These are phyloP conservation scores for Phaeosphaeriaceae sp. DNA, from an alignment of 2,329 filamentous ascomycete genomes.

Conservation along the genomic window DNA sequence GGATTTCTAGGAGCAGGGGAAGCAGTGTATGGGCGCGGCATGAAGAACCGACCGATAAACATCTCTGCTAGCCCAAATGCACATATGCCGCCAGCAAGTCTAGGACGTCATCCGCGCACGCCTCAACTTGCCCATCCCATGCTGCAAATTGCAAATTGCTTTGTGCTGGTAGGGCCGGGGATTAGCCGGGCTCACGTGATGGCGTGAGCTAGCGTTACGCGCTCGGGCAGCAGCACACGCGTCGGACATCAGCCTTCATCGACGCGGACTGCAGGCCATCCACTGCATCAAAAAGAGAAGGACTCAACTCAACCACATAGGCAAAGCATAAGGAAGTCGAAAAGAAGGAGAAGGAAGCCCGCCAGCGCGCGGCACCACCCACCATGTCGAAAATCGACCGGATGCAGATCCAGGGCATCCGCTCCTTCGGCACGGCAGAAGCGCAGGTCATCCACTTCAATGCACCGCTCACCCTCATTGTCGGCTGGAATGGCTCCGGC, in stretches of 20 bases:
- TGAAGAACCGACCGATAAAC: background rate
- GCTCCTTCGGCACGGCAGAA: conserved; percentile 81
- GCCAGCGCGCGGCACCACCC: conserved; percentile 9
- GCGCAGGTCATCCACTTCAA: conserved; percentile 87
- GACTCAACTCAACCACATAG: no score
- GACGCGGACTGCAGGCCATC: background rate
- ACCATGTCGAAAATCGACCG: conserved; percentile 77
- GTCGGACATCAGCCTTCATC: conserved; percentile 1
- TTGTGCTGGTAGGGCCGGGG: background rate
- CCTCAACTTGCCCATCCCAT: background rate
- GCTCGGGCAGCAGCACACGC: conserved; percentile 8
- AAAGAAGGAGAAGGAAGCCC: background rate
- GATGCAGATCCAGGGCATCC: conserved; percentile 81
- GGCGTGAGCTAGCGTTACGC: conserved; percentile 1
- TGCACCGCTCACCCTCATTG: conserved; percentile 91
- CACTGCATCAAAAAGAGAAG: background rate
- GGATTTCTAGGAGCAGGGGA: background rate
- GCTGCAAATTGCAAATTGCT: background rate
- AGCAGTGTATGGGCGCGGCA: conserved; percentile 5
- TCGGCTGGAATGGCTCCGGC: conserved; percentile 95
- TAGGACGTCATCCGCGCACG: conserved; percentile 2
- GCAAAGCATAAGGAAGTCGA: no score
- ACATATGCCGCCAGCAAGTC: background rate
- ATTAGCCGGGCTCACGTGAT: conserved; percentile 13
- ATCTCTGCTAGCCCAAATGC: background rate